A percentile compares a stretch with the other conserved stretches of the same genome.
Evolutionary conservation across 2,329 filamentous ascomycete species (phyloP).

Genomic region (Aspergillus persii): DNA sequence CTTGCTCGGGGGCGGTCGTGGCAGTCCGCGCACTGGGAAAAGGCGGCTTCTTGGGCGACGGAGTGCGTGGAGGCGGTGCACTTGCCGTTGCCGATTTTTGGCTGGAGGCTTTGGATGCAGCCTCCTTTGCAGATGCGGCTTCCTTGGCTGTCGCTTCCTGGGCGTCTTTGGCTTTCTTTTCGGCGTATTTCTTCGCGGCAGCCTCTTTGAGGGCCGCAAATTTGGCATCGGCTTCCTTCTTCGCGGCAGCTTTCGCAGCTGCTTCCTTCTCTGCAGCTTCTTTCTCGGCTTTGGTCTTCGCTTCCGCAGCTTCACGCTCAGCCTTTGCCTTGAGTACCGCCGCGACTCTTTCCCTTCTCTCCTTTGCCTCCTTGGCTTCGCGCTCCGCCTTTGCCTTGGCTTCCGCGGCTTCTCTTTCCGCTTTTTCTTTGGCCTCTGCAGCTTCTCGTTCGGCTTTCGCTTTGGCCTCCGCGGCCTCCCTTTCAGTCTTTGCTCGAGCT

Average conservation of each 20-base stretch:
- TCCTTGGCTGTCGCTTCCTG: slow-evolving; percentile 28
- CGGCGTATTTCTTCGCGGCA: slow-evolving; percentile 38
- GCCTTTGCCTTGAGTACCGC: neutral
- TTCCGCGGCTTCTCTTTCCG: slow-evolving; percentile 10
- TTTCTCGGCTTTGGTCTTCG: slow-evolving; percentile 35
- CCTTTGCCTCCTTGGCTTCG: slow-evolving; percentile 25
- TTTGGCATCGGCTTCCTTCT: slow-evolving; percentile 38
- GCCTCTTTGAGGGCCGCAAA: slow-evolving; percentile 41
- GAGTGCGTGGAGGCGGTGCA: slow-evolving; percentile 26
- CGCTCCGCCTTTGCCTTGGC: slow-evolving; percentile 21
- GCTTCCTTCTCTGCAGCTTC: slow-evolving; percentile 67
- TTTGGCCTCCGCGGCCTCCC: slow-evolving; percentile 28
- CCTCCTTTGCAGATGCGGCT: slow-evolving; percentile 25
- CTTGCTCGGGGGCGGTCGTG: slow-evolving; percentile 52
- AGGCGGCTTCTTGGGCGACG: slow-evolving; percentile 41
- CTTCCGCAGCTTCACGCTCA: slow-evolving; percentile 29
- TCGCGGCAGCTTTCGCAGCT: slow-evolving; percentile 35
- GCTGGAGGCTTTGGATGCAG: slow-evolving; percentile 27
- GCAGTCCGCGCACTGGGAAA: slow-evolving; percentile 26
- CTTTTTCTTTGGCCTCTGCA: slow-evolving; percentile 21
- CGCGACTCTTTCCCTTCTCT: slow-evolving; percentile 1
- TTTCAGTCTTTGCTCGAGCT: slow-evolving; percentile 31
- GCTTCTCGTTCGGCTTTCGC: slow-evolving; percentile 22
- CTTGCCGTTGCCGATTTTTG: slow-evolving; percentile 26
- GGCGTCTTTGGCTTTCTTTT: slow-evolving; percentile 36